Base-by-base conservation (phyloP, 331 rosid species). In the Spiraea crenata region DNA sequence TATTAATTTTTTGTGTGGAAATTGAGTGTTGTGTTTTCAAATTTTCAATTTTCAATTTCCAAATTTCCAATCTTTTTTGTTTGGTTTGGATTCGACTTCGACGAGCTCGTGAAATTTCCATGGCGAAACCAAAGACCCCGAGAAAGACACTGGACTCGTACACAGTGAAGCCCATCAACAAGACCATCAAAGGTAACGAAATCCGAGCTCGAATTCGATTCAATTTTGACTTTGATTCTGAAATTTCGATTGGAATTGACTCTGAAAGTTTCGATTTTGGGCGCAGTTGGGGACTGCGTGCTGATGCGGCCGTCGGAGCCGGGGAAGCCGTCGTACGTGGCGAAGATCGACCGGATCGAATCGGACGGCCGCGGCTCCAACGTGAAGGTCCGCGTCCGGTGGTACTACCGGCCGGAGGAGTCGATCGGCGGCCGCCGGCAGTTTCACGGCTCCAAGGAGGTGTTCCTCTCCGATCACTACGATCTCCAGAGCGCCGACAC, bases 361-460 rank as follows among this genome's bases (percentile, higher is more conserved):
- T 95, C 97, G 17, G 99, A 91, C 66, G 65, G 87, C 7, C 96
- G 99, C 10, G 99, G 99, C 25, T 82, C 88, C 9, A 95, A 91
- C 85, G 99, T 91, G 48, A 95, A 89, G 86, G 74, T 91, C 39
- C 85, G 89, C 15, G 96, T 91, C 2, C 91, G 93, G 16, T 95
- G 99, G 99, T 95, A 95, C 64, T 95, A 95, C 69, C 90, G 99
- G 73, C 99, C 99, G 67, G 99, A 95, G 88, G 99, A 95, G 80
- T 95, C 99, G 2, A 85, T 95, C 38, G 99, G 99, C 3, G 99
- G 99, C 51, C 97, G 99, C 65, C 82, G 99, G 25, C 99, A 95
- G 90, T 95, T 95, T 63, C 99, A 95, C 34, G 97, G 99, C n/a
- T 91, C 98, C 0, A 95, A 95, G 74, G 99, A 95, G 83, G 86